Evolutionary conservation across 306 rosid genomes (phyloP).

Genomic region (Prunus mongolica): DNA sequence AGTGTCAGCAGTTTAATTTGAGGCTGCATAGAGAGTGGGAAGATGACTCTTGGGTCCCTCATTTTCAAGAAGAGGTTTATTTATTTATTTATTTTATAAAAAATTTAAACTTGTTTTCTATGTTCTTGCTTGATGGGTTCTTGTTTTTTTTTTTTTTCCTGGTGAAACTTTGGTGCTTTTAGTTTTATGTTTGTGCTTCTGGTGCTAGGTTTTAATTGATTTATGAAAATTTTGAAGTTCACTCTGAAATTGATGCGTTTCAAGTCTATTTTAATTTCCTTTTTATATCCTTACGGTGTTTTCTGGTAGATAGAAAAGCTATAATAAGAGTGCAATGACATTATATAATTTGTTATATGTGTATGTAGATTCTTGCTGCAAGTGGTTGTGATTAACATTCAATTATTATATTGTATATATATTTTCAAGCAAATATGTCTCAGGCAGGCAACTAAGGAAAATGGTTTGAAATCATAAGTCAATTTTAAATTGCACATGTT

Average conservation of each 20-base stretch:
- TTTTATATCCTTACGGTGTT: neutral
- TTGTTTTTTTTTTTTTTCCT: neutral
- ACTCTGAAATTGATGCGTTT: neutral
- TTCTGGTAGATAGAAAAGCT: neutral
- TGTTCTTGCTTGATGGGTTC: neutral
- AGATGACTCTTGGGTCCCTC: constrained; percentile 32
- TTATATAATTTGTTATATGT: neutral
- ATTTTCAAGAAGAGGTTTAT: constrained; percentile 6
- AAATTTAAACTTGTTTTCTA: neutral
- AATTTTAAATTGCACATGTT: neutral
- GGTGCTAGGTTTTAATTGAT: neutral
- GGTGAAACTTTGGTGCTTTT: neutral
- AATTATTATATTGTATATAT: neutral
- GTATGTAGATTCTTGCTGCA: neutral
- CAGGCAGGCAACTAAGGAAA: neutral
- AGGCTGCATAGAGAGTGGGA: constrained; percentile 34
- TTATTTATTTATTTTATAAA: neutral
- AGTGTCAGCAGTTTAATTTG: constrained; percentile 16
- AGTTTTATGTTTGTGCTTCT: neutral
- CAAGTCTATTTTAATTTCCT: neutral
- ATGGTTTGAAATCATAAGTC: neutral
- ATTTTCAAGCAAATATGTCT: neutral
- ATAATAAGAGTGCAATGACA: neutral
- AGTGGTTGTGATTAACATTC: neutral
- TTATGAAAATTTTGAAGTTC: neutral